Evolutionary conservation across 805 yeast species (phyloP).

Genomic region (Candida xiaguanensis): DNA sequence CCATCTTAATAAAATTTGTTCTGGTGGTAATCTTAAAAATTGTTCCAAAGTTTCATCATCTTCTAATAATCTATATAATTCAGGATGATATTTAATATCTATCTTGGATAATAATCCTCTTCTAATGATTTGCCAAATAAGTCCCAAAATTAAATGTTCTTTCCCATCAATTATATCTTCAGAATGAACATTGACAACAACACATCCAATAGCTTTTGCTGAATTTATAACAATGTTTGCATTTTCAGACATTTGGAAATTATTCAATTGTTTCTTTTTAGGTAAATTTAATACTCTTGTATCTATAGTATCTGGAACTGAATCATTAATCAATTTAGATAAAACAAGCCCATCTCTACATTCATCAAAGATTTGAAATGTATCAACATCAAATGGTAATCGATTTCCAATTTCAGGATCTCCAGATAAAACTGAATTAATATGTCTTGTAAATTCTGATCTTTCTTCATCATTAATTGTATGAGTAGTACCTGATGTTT

Average conservation of each 20-base stretch:
- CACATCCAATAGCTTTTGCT: slow-evolving; percentile 98
- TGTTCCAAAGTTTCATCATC: slow-evolving; percentile 98
- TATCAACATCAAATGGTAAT: slow-evolving; percentile 88
- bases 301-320: slow-evolving; percentile 97
- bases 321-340: slow-evolving; percentile 91
- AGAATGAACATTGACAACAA: slow-evolving; percentile 95
- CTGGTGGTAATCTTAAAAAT: slow-evolving; percentile 94
- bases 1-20: slow-evolving; percentile 95
- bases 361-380: slow-evolving; percentile 94
- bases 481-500: slow-evolving; percentile 89
- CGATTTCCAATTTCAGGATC: slow-evolving; percentile 81
- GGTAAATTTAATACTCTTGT: slow-evolving; percentile 94
- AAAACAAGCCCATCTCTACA: slow-evolving; percentile 92
- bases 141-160: slow-evolving; percentile 85
- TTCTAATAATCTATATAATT: slow-evolving; percentile 86
- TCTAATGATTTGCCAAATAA: slow-evolving; percentile 96
- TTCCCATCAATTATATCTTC: slow-evolving; percentile 94
- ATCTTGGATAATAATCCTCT: slow-evolving; percentile 92
- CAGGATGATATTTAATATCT: slow-evolving; percentile 95
- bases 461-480: slow-evolving; percentile 97
- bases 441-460: slow-evolving; percentile 92
- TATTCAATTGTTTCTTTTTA: slow-evolving; percentile 72
- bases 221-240: slow-evolving; percentile 97
- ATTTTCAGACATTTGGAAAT: slow-evolving; percentile 93
- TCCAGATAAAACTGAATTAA: slow-evolving; percentile 86